Evolutionary conservation across 2,329 filamentous ascomycete species (phyloP), one percentile per base, ranked within the genome.

Genomic region (Hypoxylon sp.): DNA sequence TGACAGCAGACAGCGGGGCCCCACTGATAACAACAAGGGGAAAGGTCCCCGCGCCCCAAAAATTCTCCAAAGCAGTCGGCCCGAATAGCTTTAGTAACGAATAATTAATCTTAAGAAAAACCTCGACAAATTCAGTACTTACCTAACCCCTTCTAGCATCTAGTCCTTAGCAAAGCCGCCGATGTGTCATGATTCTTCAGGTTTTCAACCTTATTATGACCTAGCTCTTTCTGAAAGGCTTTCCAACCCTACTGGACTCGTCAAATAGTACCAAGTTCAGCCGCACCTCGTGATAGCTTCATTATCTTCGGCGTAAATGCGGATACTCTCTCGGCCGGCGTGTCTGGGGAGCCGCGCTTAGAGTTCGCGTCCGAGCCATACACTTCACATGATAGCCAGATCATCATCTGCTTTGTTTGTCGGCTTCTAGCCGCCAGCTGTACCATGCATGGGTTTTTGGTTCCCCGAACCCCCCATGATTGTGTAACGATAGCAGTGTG

Each of bases 271-370:
- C 56, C 41, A 67, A 61, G 51, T 11, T 39, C 17, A 61, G 61
- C 61, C 54, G 15, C 44, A 57, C 48, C 51, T 26, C 37, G 37
- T 43, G 41, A 55, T 58, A 26, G 50, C 37, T 59, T 59, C 43
- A 17, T 54, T 44, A 34, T 56, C 20, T 24, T 68, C 65, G 59
- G 59, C 59, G 48, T 52, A 58, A 65, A 59, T 65, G 32, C 56
- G 65, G 65, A 46, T 50, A 44, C 30, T 22, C 30, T 22, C 28
- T 65, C 53, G 52, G 59, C 43, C 53, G 30, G 34, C 13, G 52
- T 6, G 22, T 48, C 48, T 55, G 39, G 20, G 41, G 52, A 47
- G 30, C 37, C 28, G 43, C 22, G 37, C 41, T 22, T 28, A 6
- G 13, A 22, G 39, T 37, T 28, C 24, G 7, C 4, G 24, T 26